Evolutionary conservation across 208 protist genomes (phyloP), one percentile per base, ranked within the genome.

Genomic region (Naegleria fowleri): DNA sequence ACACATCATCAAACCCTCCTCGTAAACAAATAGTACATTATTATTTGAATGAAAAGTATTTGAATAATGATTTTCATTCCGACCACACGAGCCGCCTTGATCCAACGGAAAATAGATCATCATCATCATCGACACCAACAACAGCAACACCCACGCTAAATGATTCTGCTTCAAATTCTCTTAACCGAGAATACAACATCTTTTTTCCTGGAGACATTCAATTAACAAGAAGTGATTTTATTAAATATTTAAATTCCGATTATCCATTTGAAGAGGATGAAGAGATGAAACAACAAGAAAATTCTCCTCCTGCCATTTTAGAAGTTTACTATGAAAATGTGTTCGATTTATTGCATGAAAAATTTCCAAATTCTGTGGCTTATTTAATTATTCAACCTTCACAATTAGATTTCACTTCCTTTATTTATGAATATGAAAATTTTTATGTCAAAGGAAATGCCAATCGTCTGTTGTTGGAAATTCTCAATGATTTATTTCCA

Each of bases 301-400:
- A 48, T 48, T 7, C 1, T 48, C 5, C 43, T 48, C 43, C 43
- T 9, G 43, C 43, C 1, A 29, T 67, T 15, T 22, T 19, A 2
- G 67, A 79, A 33, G 67, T 79, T 79, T 79, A 79, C n/a, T 79
- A 79, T 79, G 67, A 79, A 79, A 25, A 79, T 15, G 67, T 79
- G 9, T 79, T 79, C 5, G 67, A 79, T 79, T 36, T 79, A 9
- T 79, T 79, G 9, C 9, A 79, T 36, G n/a, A 9, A 29, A 79
- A 79, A 33, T 79, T 36, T 79, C 67, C 67, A 29, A 33, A 79
- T 36, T 13, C 67, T 0, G n/a, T 11, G 19, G 16, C 25, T 36
- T 79, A 36, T 36, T 19, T 79, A n/a, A 79, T 79, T 79, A 36
- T 79, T 36, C 67, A 79, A 79, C 67, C 67, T 4, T 36, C 13